Base-by-base conservation (phyloP, 2,329 filamentous ascomycete genomes). In the Aspergillus sp. region DNA sequence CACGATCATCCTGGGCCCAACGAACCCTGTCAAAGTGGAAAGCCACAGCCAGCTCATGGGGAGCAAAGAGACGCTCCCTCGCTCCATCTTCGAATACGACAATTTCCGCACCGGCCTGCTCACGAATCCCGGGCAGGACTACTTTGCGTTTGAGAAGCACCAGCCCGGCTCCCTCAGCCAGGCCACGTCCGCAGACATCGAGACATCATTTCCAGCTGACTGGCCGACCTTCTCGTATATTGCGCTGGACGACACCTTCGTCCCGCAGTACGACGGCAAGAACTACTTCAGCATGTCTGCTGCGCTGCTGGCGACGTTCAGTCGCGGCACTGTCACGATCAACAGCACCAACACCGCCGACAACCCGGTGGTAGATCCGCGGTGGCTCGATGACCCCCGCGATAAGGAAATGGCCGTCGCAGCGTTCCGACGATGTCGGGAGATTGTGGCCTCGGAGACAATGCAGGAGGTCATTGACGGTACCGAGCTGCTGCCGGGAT, bases 341-440 rank as follows among this genome's bases (percentile, higher is more conserved):
- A 21, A 17, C 3, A 35, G 33, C 12, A 23, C 48, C 23, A 27
- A 44, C 14, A 47, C 41, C 3, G 48, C 17, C 8, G 24, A 31
- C n/a, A 19, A 27, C n/a, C 55, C 48, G 1, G 17, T 52, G 4
- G 21, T 57, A 1, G 44, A 57, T 17, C 43, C 43, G 6, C 21
- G 43, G 11, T 57, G 33, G 23, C 48, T 57, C 8, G 17, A n/a
- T 2, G 21, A 52, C 17, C 35, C 48, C 8, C 68, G 72, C 1
- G 82, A 84, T 41, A 62, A 73, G 23, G 76, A 80, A 14, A 66
- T 83, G 3, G 77, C 75, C 4, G 61, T 84, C 9, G 74, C 75
- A 0, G 66, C 71, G 0, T 79, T 77, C 60, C 77, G 73, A 51
- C 76, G 82, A 3, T 62, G 74, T 0, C 77, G 82, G 0, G 64